Base-by-base conservation (phyloP, 1,284 basidiomycete genomes). In the Irpex sp. region DNA sequence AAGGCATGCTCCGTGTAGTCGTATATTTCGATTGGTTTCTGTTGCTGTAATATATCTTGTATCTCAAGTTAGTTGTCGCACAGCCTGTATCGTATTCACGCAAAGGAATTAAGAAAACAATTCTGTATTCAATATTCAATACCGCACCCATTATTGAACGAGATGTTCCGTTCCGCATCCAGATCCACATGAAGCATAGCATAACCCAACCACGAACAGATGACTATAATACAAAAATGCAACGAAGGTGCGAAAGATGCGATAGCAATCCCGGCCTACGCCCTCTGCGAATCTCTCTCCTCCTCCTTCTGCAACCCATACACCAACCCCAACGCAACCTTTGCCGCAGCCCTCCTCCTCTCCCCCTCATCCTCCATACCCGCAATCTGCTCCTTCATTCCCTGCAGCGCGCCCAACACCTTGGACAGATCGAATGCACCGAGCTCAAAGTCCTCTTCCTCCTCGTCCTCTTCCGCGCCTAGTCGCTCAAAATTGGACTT, bases 371-470 rank as follows among this genome's bases (percentile, higher is more conserved):
- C 79, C 3, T 78, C 75, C 72, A 92, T 90, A 10, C 76, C 80
- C 19, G 84, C 77, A 64, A 92, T 90, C 73, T 92, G 87, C 48
- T 82, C 82, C 68, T 88, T 88, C 80, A 91, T 83, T 47, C 80
- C 82, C 67, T 88, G 83, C 39, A 92, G 75, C 2, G 82, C 79
- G 48, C 77, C 77, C n/a, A 91, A 68, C 39, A 91, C 82, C 54
- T 78, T 74, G 37, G 82, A 79, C 49, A 92, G 71, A 72, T 92
- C 88, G 68, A 91, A 88, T 23, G 78, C 71, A 39, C 68, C 66
- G 36, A 69, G 59, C 60, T 69, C 68, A 59, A 69, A 69, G 12
- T 68, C 71, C 18, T 73, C 72, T 47, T 68, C 70, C 19, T 66
- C 65, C 36, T 70, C 68, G 18, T 67, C 67, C 35, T 65, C 66